phyloP scores from a whole-genome alignment of 2,329 filamentous ascomycete species.

The Dactylellina haptotyla region DNA sequence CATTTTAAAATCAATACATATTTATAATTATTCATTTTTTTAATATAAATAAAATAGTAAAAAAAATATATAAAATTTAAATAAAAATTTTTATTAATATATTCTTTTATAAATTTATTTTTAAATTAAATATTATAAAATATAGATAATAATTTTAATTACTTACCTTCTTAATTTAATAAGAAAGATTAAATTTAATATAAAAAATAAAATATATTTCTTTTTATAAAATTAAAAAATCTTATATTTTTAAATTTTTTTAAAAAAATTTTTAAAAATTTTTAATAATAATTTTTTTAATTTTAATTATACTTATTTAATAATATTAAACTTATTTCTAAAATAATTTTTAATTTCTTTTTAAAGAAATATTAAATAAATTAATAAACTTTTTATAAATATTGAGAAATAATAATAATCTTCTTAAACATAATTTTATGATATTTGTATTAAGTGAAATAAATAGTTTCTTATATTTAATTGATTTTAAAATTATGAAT shows the following conservation, averaged over 20 bases:
- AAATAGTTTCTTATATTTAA: no score
- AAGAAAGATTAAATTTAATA: background rate
- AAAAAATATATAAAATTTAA: background rate
- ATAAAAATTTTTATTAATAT: conserved; percentile 6
- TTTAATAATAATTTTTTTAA: conserved; percentile 7
- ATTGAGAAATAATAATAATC: background rate
- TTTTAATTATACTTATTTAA: conserved; percentile 7
- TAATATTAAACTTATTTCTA: conserved; percentile 16
- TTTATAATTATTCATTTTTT: background rate
- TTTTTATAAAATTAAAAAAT: background rate
- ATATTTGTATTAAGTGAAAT: conserved; percentile 2
- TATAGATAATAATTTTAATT: conserved; percentile 8
- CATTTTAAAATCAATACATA: background rate
- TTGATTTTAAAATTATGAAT: background rate
- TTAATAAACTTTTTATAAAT: conserved; percentile 14
- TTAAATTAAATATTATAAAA: background rate
- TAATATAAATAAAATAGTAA: conserved; percentile 3
- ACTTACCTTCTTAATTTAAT: background rate
- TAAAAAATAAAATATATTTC: background rate
- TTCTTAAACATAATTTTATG: background rate
- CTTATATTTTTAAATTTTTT: conserved; percentile 1
- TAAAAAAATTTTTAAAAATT: conserved; percentile 5
- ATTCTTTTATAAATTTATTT: background rate
- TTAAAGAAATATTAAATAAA: background rate
- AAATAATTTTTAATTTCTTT: conserved; percentile 2